A percentile compares a stretch with the other conserved stretches of the same genome.
Evolutionary conservation across 371 early-diverging fungal genomes (phyloP).

Genomic region (Mortierella sp.): DNA sequence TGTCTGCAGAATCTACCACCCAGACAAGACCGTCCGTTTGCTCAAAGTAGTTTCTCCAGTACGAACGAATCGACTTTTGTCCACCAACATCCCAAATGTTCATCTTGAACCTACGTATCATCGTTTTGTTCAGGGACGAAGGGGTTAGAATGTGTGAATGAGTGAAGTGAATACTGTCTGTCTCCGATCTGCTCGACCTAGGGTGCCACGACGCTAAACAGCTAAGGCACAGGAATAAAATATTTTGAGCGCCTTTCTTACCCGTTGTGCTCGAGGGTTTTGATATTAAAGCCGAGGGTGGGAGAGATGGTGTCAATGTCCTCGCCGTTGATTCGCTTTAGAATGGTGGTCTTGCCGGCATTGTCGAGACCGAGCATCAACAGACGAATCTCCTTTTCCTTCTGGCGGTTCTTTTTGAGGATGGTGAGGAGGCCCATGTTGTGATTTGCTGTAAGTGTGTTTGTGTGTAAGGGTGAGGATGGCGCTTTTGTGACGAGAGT

Average conservation of each 20-base stretch:
- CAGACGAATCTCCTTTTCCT: constrained; percentile 92
- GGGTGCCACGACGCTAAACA: not conserved
- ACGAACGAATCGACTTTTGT: constrained; percentile 96
- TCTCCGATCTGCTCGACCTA: not conserved
- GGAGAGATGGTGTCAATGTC: constrained; percentile 96
- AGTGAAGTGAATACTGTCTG: not conserved
- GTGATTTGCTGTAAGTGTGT: not conserved
- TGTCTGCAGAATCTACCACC: constrained; percentile 98
- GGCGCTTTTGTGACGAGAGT: not conserved
- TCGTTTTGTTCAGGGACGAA: not conserved
- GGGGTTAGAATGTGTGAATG: not conserved
- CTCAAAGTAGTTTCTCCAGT: constrained; percentile 99
- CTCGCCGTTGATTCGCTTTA: constrained; percentile 95
- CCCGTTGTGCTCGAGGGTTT: constrained; percentile 90
- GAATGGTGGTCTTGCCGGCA: constrained; percentile 99
- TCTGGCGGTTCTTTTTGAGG: constrained; percentile 86
- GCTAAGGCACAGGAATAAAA: not conserved
- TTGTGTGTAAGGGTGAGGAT: not conserved
- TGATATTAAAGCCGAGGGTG: constrained; percentile 97
- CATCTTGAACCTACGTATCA: constrained; percentile 72
- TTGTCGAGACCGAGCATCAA: constrained; percentile 98
- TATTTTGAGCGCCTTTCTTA: constrained; percentile 36
- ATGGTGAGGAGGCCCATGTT: constrained; percentile 96
- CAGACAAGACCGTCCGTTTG: constrained; percentile 98
- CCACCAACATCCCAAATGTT: constrained; percentile 99